Base-by-base conservation (phyloP, 2,329 filamentous ascomycete species). In the Xylariaceae sp. region DNA sequence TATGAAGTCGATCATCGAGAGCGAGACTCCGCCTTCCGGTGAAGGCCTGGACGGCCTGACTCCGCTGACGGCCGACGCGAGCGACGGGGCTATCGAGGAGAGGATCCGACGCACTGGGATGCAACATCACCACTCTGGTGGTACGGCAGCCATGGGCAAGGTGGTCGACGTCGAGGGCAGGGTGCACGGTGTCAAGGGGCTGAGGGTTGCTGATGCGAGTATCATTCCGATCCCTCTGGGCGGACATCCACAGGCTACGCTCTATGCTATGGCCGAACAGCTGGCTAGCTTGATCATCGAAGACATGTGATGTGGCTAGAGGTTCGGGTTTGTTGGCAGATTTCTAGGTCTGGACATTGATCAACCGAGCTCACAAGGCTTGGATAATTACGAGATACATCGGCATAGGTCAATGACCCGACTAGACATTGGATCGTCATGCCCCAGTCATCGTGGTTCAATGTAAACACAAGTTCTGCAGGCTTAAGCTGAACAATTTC, bases 191-290 rank as follows among this genome's bases (percentile, higher is more conserved):
- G 43, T 49, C 13, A 22, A 41, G 19, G 35, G 43, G 10, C 21
- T 51, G 12, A 37, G 48, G 16, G 35, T 50, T 5, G 41, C 42
- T 5, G 47, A 50, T 31, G 44, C 46, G 8, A 49, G 49, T 33
- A 40, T 45, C 18, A 17, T 47, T 22, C 45, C 43, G n/a, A 29
- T 43, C 12, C 43, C 45, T 10, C n/a, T 45, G 22, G 30, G 43
- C 12, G 43, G 40, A 9, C 43, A 45, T 19, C 43, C 40, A 13
- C 43, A 45, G 19, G 38, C 43, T 19, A 39, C 43, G 18, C 36
- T 45, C 9, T 47, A 47, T 35, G 39, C 39, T 10, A 43, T 47
- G 43, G 40, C 40, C 4, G 45, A 44, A 26, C 43, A 44, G 40
- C 14, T 43, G 11, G 37, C 34, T 2, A 33, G 31, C 30, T 33